Percentiles rank a stretch among this genome's conserved stretches.
Conservation (phyloP, 257 asterid species). For the Cynanchum wilfordii region DNA sequence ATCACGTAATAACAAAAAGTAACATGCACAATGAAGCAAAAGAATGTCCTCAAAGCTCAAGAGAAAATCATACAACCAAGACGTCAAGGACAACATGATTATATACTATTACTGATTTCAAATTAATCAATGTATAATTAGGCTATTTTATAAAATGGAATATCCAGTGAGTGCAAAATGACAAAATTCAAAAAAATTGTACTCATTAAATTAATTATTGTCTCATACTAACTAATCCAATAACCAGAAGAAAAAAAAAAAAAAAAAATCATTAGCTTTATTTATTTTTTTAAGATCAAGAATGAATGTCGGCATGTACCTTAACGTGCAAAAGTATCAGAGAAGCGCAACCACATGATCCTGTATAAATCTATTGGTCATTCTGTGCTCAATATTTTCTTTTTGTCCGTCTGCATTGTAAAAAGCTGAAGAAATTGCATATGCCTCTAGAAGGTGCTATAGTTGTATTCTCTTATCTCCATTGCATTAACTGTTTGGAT, state of each 20-base stretch:
- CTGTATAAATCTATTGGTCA: not conserved
- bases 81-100: not conserved
- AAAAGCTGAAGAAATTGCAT: not conserved
- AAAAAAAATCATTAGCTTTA: not conserved
- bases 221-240: not conserved
- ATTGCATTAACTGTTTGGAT: not conserved
- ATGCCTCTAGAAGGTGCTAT: not conserved
- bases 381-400: not conserved
- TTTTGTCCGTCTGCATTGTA: not conserved
- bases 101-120: not conserved
- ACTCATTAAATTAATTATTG: no score
- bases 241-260: not conserved
- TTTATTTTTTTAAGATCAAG: not conserved
- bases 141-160: not conserved
- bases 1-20: not conserved
- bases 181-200: not conserved
- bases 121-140: not conserved
- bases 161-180: not conserved
- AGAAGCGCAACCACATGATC: constrained; percentile 3
- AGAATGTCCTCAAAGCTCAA: not conserved
- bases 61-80: not conserved
- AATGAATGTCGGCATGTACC: not conserved
- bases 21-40: not conserved
- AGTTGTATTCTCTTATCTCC: not conserved
- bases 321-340: not conserved